Percentiles rank a stretch among this genome's conserved stretches.
These are phyloP conservation scores for Aspergillus eucalypticola DNA, from an alignment of 2,329 filamentous ascomycete species.

Conservation along the genomic window DNA sequence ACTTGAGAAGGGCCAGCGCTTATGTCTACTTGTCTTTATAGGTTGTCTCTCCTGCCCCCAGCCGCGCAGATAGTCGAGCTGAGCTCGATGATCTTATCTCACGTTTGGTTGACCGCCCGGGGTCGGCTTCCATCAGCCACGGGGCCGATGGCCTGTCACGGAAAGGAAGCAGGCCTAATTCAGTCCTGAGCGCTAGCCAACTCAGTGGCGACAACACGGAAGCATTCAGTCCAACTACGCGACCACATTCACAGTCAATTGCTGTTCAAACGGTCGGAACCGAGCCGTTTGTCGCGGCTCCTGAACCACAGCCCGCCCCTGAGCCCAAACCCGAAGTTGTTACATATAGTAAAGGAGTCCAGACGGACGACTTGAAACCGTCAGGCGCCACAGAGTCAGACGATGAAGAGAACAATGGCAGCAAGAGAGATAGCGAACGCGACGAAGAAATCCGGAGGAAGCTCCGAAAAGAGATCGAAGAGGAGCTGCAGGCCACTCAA, in stretches of 20 bases:
- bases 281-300: slow-evolving; percentile 71
- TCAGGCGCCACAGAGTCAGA: slow-evolving; percentile 63
- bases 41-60: slow-evolving; percentile 70
- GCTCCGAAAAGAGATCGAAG: slow-evolving; percentile 85
- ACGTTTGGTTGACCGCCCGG: slow-evolving; percentile 74
- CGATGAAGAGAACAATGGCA: slow-evolving; percentile 71
- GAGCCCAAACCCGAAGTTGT: slow-evolving; percentile 69
- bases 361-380: slow-evolving; percentile 74
- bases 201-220: slow-evolving; percentile 68
- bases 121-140: slow-evolving; percentile 64
- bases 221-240: slow-evolving; percentile 40
- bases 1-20: neutral
- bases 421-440: slow-evolving; percentile 74
- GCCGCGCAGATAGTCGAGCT: slow-evolving; percentile 65
- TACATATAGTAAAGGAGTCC: slow-evolving; percentile 95
- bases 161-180: slow-evolving; percentile 75
- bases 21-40: slow-evolving; percentile 35
- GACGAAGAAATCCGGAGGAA: slow-evolving; percentile 88
- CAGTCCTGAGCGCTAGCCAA: slow-evolving; percentile 78
- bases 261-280: slow-evolving; percentile 72
- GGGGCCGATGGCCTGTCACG: slow-evolving; percentile 47
- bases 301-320: slow-evolving; percentile 65
- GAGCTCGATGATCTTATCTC: slow-evolving; percentile 83
- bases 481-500: slow-evolving; percentile 76
- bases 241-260: slow-evolving; percentile 47